Percentiles rank a stretch among this genome's conserved stretches.
Conservation (phyloP, 1,284 basidiomycete genomes). For the Chiua sp. region DNA sequence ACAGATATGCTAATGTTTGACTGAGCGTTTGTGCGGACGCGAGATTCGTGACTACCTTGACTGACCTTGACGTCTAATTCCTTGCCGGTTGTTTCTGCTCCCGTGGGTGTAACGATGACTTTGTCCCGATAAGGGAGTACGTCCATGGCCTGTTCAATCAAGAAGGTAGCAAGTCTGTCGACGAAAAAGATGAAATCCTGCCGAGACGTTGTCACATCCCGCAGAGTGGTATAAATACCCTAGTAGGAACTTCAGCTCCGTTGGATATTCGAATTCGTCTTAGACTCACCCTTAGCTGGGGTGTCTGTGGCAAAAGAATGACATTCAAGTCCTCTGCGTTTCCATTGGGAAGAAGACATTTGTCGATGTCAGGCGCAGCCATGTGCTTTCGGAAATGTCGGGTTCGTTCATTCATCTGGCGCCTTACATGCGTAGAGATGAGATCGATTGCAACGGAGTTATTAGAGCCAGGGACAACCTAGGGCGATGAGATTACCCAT, state of each 20-base stretch:
- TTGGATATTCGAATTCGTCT: slow-evolving; percentile 49
- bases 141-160: slow-evolving; percentile 87
- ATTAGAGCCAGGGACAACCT: slow-evolving; percentile 92
- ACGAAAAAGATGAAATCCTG: slow-evolving; percentile 92
- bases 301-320: slow-evolving; percentile 78
- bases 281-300: slow-evolving; percentile 72
- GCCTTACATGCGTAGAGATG: slow-evolving; percentile 89
- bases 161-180: slow-evolving; percentile 84
- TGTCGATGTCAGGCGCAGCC: slow-evolving; percentile 48
- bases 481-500: slow-evolving; percentile 2
- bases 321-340: slow-evolving; percentile 57
- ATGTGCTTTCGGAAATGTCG: slow-evolving; percentile 78
- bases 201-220: slow-evolving; percentile 70
- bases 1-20: slow-evolving; percentile 57
- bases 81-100: slow-evolving; percentile 63
- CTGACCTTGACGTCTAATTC: slow-evolving; percentile 61
- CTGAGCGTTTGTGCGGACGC: slow-evolving; percentile 4
- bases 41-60: not conserved
- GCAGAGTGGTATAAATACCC: slow-evolving; percentile 90
- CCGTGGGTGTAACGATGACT: slow-evolving; percentile 73
- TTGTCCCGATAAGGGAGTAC: slow-evolving; percentile 76
- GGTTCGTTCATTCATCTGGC: slow-evolving; percentile 82
- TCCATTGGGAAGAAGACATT: slow-evolving; percentile 39
- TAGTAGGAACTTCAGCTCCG: slow-evolving; percentile 36
- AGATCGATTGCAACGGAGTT: slow-evolving; percentile 94